Percentiles rank a stretch among this genome's conserved stretches.
These are phyloP conservation scores for Trichoderma pleuroti DNA, from an alignment of 2,329 filamentous ascomycete genomes.

Conservation along the genomic window DNA sequence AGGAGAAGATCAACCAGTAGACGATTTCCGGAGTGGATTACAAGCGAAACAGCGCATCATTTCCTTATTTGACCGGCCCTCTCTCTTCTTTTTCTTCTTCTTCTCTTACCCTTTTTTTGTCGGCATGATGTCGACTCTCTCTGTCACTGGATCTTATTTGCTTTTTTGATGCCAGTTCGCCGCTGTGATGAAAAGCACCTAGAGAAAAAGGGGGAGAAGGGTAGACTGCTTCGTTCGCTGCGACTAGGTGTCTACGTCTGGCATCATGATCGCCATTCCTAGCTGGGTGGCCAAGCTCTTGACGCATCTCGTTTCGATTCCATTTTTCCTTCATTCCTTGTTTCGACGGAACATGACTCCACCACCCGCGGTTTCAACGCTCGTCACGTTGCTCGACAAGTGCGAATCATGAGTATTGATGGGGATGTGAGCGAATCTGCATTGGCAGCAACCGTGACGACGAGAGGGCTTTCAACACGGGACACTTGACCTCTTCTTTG, in stretches of 20 bases:
- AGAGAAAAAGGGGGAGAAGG: background rate
- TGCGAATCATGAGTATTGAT: background rate
- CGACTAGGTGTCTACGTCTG: background rate
- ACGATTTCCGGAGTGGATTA: constrained; percentile 1
- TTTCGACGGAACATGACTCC: background rate
- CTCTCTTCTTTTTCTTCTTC: background rate
- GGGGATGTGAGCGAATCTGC: background rate
- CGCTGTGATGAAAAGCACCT: background rate
- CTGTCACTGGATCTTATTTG: background rate
- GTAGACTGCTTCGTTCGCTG: background rate
- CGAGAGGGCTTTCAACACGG: background rate
- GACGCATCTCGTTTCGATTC: background rate
- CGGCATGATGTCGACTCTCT: background rate
- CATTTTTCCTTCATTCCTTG: background rate
- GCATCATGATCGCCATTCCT: background rate
- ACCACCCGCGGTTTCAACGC: background rate
- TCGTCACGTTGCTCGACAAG: background rate
- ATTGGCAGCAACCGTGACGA: background rate
- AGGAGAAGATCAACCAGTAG: constrained; percentile 50
- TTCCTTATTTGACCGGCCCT: background rate
- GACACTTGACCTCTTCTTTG: constrained; percentile 12
- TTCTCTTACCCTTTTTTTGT: background rate
- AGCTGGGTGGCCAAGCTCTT: background rate
- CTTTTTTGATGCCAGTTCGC: background rate
- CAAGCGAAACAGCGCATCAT: background rate